Evolutionary conservation across 805 yeast species (phyloP), one percentile per base, ranked within the genome.

Genomic region (Diddensiella caesifluorescens): DNA sequence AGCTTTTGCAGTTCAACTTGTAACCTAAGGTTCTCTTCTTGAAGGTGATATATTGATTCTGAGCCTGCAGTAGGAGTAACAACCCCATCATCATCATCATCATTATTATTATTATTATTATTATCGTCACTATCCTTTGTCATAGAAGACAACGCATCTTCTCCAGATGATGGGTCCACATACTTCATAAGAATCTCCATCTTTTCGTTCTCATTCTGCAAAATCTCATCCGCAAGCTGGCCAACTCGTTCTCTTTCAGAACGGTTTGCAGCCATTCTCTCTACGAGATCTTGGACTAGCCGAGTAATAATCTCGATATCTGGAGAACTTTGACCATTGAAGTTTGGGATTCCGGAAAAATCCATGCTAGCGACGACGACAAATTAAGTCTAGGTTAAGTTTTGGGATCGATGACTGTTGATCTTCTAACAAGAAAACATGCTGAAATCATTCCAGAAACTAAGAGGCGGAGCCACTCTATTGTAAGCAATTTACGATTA

Each of bases 391-490:
- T n/a, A n/a, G n/a, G n/a, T n/a, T n/a, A n/a, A n/a, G n/a, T n/a
- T n/a, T n/a, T n/a, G n/a, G n/a, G n/a, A n/a, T n/a, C n/a, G n/a
- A n/a, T n/a, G n/a, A n/a, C n/a, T n/a, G n/a, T n/a, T n/a, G n/a
- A n/a, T n/a, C n/a, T n/a, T n/a, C n/a, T n/a, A n/a, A n/a, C 27
- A 9, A 9, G 12, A 32, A 12, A 30, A 18, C 23, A 61, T 61
- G 65, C 45, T 61, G 30, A 45, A 53, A 18, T 47, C 61, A 2
- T 53, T 52, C 25, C 63, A 58, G 44, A 49, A 55, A 12, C 30
- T 57, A 18, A 43, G 59, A 23, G 53, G 52, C 16, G 51, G 53
- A 22, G 51, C 58, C 35, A 60, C 65, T 4, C 50, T 61, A 6
- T 61, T 57, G 55, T 61, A 57, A 40, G 62, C 48, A 20, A 12